Evolutionary conservation across 768 basidiomycete genomes (phyloP).

Genomic region (Mycena galopus): DNA sequence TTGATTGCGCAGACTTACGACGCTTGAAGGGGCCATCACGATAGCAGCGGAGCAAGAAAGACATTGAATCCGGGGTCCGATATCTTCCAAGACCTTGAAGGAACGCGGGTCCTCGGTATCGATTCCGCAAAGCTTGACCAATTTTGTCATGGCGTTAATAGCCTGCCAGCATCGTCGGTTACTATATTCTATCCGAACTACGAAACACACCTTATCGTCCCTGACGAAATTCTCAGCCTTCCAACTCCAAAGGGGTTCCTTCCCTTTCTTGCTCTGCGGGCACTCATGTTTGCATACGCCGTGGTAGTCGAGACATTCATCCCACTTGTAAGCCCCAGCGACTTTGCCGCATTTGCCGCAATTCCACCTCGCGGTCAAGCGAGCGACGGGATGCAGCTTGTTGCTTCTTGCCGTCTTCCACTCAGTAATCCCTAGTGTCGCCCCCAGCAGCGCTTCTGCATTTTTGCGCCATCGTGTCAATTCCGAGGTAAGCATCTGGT

Average conservation of each 20-base stretch:
- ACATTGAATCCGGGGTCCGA: constrained; percentile 58
- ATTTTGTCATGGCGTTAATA: constrained; percentile 54
- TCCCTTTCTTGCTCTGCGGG: constrained; percentile 45
- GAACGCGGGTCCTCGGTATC: constrained; percentile 49
- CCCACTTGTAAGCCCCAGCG: constrained; percentile 48
- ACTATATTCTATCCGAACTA: background rate
- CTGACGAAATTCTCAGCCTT: constrained; percentile 64
- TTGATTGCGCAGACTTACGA: constrained; percentile 54
- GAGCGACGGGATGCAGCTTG: constrained; percentile 66
- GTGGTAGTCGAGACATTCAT: constrained; percentile 66
- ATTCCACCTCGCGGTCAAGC: constrained; percentile 69
- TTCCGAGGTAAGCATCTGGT: constrained; percentile 56
- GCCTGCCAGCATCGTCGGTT: constrained; percentile 53
- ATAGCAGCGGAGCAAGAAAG: constrained; percentile 63
- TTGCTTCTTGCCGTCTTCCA: constrained; percentile 66
- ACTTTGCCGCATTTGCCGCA: constrained; percentile 66
- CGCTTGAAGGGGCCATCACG: constrained; percentile 58
- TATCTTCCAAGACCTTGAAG: constrained; percentile 31
- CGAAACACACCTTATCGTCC: constrained; percentile 65
- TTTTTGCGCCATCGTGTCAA: constrained; percentile 62
- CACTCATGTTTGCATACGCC: constrained; percentile 75
- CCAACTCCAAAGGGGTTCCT: constrained; percentile 65
- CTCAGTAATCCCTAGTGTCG: constrained; percentile 60
- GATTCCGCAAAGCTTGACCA: constrained; percentile 48
- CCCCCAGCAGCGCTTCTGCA: constrained; percentile 59